phyloP scores from a whole-genome alignment of 306 rosid species.

The Crotalaria pallida region DNA sequence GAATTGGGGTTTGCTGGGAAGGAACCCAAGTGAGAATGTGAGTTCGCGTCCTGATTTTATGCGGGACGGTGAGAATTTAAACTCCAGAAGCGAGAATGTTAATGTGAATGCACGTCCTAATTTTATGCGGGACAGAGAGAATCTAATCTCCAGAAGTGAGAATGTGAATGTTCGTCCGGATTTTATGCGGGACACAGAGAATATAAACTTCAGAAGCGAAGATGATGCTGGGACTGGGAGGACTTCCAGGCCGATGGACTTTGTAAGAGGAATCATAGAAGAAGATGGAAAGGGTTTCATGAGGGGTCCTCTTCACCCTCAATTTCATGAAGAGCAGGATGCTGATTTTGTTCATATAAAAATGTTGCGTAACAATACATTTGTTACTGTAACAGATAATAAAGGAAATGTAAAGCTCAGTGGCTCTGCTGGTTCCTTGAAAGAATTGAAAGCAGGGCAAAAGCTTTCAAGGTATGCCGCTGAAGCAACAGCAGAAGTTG shows the following conservation, averaged over 20 bases:
- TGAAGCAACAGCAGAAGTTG: constrained; percentile 72
- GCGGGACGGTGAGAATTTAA: constrained; percentile 21
- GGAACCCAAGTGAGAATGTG: neutral
- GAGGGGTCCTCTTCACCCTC: constrained; percentile 18
- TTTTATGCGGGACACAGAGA: constrained; percentile 22
- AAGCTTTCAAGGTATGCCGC: constrained; percentile 62
- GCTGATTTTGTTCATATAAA: constrained; percentile 82
- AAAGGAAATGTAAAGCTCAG: constrained; percentile 66
- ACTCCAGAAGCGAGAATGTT: constrained; percentile 11
- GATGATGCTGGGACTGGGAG: constrained; percentile 29
- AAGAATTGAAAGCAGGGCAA: constrained; percentile 63
- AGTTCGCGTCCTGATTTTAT: constrained; percentile 14
- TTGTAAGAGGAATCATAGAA: constrained; percentile 53
- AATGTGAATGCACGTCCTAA: constrained; percentile 8
- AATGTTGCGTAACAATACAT: constrained; percentile 64
- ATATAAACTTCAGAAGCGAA: constrained; percentile 16
- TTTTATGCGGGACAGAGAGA: constrained; percentile 21
- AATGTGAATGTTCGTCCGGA: constrained; percentile 6
- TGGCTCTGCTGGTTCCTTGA: constrained; percentile 61
- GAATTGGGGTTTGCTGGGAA: neutral
- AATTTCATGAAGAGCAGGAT: constrained; percentile 34
- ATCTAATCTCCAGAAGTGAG: constrained; percentile 16
- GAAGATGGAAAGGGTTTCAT: constrained; percentile 29
- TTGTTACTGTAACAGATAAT: constrained; percentile 63
- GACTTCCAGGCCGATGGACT: constrained; percentile 42